These are phyloP conservation scores for Globisporangium cystogenes DNA, from an alignment of 352 stramenopile genomes.

Conservation along the genomic window DNA sequence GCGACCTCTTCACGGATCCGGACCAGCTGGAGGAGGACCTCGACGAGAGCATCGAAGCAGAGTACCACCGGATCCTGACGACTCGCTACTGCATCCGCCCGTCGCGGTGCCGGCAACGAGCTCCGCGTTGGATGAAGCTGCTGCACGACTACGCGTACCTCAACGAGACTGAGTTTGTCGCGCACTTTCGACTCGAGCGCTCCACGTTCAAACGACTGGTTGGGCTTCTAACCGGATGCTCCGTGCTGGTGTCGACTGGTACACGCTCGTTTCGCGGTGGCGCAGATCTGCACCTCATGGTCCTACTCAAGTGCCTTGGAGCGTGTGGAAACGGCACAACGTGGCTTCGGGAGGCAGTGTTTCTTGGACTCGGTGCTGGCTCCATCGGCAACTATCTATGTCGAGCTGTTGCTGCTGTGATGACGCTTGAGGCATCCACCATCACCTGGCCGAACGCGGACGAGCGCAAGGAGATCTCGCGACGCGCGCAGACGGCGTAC, in stretches of 20 bases:
- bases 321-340: neutral
- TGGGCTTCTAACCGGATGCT: no score
- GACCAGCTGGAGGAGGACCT: neutral
- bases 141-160: neutral
- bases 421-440: no score
- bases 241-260: neutral
- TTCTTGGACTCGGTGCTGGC: neutral
- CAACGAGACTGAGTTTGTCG: neutral
- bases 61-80: neutral
- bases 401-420: neutral
- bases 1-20: neutral
- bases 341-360: neutral
- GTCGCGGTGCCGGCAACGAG: no score
- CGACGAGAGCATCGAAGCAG: neutral
- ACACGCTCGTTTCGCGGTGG: neutral
- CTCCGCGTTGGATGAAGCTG: neutral
- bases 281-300: neutral
- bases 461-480: no score
- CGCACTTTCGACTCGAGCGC: neutral
- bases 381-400: neutral
- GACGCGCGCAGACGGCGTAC: no score
- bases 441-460: no score
- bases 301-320: neutral
- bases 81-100: neutral
- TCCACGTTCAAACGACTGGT: no score